Evolutionary conservation across 352 stramenopile species (phyloP).

Genomic region (Phytophthora megakarya): DNA sequence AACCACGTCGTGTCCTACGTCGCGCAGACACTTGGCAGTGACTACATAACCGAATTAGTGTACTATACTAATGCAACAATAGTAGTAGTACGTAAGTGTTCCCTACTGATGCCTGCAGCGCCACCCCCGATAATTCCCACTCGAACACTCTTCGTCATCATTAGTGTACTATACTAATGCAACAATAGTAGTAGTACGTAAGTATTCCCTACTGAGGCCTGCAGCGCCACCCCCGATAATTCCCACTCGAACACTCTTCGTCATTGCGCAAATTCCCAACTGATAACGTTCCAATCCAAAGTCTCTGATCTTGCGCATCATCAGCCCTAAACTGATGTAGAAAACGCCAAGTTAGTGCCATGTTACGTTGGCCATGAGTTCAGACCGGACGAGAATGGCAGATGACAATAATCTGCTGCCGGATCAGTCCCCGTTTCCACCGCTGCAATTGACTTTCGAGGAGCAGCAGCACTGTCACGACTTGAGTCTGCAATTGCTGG

Average conservation of each 20-base stretch:
- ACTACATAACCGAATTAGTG: conserved; percentile 39
- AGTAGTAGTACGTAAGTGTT: too few species aligned
- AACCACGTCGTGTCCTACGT: conserved; percentile 67
- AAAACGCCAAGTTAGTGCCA: background rate
- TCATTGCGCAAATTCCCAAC: conserved; percentile 23
- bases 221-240: conserved; percentile 76
- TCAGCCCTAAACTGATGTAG: conserved; percentile 5
- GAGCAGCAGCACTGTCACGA: conserved; percentile 43
- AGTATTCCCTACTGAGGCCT: conserved; percentile 66
- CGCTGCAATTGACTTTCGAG: conserved; percentile 32
- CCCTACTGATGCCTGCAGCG: conserved; percentile 77
- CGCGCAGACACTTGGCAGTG: conserved; percentile 69
- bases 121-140: conserved; percentile 78
- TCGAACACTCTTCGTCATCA: conserved; percentile 33
- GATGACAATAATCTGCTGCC: conserved; percentile 24
- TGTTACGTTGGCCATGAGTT: conserved; percentile 11
- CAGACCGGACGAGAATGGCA: conserved; percentile 27
- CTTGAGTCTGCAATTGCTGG: conserved; percentile 39
- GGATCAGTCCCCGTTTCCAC: conserved; percentile 39
- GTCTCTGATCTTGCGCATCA: conserved; percentile 1
- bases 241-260: conserved; percentile 48
- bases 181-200: too few species aligned
- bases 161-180: background rate
- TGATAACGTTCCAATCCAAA: conserved; percentile 25
- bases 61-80: background rate